Evolutionary conservation across 2,329 filamentous ascomycete genomes (phyloP), one percentile per base, ranked within the genome.

Genomic region (Colletotrichum sp.): DNA sequence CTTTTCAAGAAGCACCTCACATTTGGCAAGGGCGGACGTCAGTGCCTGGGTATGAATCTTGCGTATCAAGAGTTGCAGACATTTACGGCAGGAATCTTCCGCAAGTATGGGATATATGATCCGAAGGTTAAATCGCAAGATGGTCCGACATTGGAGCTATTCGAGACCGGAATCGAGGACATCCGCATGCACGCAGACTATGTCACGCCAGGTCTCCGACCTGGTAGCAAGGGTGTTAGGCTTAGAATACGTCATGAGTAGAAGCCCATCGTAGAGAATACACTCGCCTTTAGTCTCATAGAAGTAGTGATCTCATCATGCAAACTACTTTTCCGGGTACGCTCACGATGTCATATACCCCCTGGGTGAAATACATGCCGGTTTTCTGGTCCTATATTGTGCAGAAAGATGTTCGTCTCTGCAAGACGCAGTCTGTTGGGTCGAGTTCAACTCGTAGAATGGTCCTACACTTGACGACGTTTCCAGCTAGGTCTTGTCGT

Each of bases 181-280:
- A 22, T 52, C 2, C 10, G 43, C 6, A 52, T 52, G 43, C n/a
- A 52, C 0, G 43, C 43, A 52, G 43, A 52, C 43, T 52, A 13
- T 8, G 43, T 52, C 6, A 52, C 43, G 0, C 4, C 6, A 3
- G 43, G 43, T 0, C 43, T 52, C n/a, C 43, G 43, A 25, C n/a
- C 43, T 22, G 43, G n/a, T 0, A 52, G n/a, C 43, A 52, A 52
- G 3, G 43, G 43, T 13, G 43, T 52, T 1, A 10, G 43, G 3
- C 10, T 52, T 8, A 52, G 43, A 52, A 52, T 52, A 52, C 43
- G 43, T 22, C 43, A 22, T 52, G 10, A 22, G 10, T 52, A 52
- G 43, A 2, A 13, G n/a, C 43, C 22, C 39, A 48, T 12, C 0
- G 6, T 5, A 6, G 9, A n/a, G 3, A 7, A 12, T 4, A 2